Base-by-base conservation (phyloP, 805 yeast genomes). In the Pichia phayaonensis region DNA sequence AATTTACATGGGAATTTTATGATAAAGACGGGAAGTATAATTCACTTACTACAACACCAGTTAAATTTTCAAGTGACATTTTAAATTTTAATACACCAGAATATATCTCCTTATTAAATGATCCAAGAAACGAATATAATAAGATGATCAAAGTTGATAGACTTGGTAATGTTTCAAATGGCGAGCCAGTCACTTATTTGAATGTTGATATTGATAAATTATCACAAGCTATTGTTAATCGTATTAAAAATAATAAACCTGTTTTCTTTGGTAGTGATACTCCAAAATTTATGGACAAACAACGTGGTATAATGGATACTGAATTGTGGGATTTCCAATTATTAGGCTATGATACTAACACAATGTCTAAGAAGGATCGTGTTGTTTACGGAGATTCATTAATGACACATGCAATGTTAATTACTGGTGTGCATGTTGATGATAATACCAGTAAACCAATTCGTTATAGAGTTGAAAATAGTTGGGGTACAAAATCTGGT, bases 381-480 rank as follows among this genome's bases (percentile, higher is more conserved):
- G 81, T 89, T 54, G 68, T 73, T 53, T 82, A 84, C 56, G 81
- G 80, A 51, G 81, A 87, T 56, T 83, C 90, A 23, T 70, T 80
- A 56, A 86, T 88, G 95, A 88, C 95, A 16, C 96, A 88, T 61
- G 96, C 96, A 38, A 88, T 88, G 96, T 75, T 82, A 22, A 79
- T 88, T 60, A 83, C 90, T 13, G 96, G 82, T 31, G 92, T 86
- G 44, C 90, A 87, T 65, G 69, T 88, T 38, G 89, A 84, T 55
- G 79, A 73, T 13, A 60, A 69, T 15, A 34, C 38, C 22, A 84
- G 83, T 8, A 71, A 73, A 53, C 87, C 89, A 24, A 68, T 77
- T 26, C 74, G 88, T 56, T 84, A 86, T 75, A 73, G 83, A 60
- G 89, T 84, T 40, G 89, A 84, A 65, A 84, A 84, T 69, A 81